Conservation (phyloP, 257 asterid genomes). For the Solanum ossicruentum region DNA sequence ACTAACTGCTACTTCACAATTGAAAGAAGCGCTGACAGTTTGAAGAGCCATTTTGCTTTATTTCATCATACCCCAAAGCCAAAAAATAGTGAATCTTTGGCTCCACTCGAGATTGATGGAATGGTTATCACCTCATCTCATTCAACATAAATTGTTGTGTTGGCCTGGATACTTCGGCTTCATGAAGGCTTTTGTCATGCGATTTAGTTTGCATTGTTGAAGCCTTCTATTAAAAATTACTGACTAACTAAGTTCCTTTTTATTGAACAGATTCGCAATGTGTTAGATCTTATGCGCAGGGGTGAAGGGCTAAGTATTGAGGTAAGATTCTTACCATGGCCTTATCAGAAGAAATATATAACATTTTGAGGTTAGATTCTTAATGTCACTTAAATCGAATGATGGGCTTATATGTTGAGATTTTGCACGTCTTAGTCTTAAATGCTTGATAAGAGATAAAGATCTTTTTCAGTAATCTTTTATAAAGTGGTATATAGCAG, state of each 20-base stretch:
- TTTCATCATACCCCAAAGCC: too few species aligned
- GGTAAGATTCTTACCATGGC: conserved; percentile 26
- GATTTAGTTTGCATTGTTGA: neutral
- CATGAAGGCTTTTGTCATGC: neutral
- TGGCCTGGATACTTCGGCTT: neutral
- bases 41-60: too few species aligned
- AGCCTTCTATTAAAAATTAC: neutral
- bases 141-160: neutral
- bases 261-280: conserved; percentile 73
- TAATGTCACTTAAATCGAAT: neutral
- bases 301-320: conserved; percentile 81
- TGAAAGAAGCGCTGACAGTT: too few species aligned
- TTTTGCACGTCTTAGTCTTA: neutral
- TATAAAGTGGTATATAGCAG: neutral
- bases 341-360: neutral
- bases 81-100: too few species aligned
- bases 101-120: too few species aligned
- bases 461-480: neutral
- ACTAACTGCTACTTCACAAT: too few species aligned
- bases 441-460: neutral
- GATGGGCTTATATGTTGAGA: neutral
- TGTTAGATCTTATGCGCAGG: conserved; percentile 84
- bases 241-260: neutral
- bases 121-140: neutral
- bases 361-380: neutral